Evolutionary conservation across 2,329 filamentous ascomycete species (phyloP), one percentile per base, ranked within the genome.

Genomic region (Aspergillus novofumigatus): DNA sequence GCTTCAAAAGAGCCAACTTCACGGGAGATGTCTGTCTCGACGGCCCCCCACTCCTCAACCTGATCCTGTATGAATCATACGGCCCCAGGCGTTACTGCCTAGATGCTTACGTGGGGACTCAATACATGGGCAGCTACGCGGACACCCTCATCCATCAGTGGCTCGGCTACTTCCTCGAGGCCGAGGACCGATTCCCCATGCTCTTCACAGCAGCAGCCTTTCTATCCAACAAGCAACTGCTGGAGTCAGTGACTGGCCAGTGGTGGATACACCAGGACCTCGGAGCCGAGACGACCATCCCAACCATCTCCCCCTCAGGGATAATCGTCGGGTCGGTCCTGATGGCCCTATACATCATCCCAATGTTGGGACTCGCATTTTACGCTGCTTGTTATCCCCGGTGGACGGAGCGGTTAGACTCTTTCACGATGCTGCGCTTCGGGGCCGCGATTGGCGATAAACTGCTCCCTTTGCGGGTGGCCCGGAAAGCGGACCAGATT

Each of bases 361-460:
- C 42, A 2, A 23, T 67, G 10, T 8, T 65, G 3, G 47, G 56
- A 20, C 51, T 65, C 3, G 53, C 54, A 4, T n/a, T 56, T 0
- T 67, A 67, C 49, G 57, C 59, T 3, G 51, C 45, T 8, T 50
- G 35, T 21, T 54, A 50, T 11, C 59, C 56, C 10, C 52, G 59
- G 6, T 67, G 63, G 65, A 65, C 62, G 5, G 10, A 20, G 1
- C 38, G 42, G n/a, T 51, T 66, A 1, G 62, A 67, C 26, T 61
- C 65, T 5, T 66, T 60, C 25, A 55, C 56, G 6, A 62, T 66
- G 57, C 35, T 67, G 53, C 57, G 65, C 1, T 51, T 65, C 11
- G 64, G 65, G 1, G 62, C 55, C 10, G 49, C 55, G 26, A 47
- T 61, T 11, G 53, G 42, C 42, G 42, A 45, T 23, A 45, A 45